phyloP scores from a whole-genome alignment of 2,329 filamentous ascomycete genomes.

The Ceratocystis albifundus region DNA sequence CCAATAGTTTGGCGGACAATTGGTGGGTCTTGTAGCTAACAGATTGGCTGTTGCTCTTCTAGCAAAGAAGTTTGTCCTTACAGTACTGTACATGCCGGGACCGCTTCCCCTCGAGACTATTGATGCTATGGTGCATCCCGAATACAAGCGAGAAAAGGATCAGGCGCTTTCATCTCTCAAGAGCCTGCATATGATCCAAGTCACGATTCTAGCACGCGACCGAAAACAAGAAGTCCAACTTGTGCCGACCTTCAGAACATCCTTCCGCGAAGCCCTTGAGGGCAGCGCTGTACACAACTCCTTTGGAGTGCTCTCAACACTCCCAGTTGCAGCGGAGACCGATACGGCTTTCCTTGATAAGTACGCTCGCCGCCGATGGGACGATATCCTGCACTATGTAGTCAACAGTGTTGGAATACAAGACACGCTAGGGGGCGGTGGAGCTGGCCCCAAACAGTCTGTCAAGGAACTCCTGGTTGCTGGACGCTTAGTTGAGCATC shows the following conservation, averaged over 20 bases:
- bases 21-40: not conserved
- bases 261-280: constrained; percentile 74
- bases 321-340: constrained; percentile 50
- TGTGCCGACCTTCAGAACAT: constrained; percentile 69
- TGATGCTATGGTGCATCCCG: constrained; percentile 71
- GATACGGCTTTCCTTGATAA: constrained; percentile 65
- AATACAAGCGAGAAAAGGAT: constrained; percentile 51
- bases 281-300: constrained; percentile 76
- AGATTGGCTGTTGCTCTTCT: not conserved
- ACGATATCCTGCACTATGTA: constrained; percentile 90
- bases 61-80: constrained; percentile 96
- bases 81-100: constrained; percentile 77
- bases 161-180: constrained; percentile 71
- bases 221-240: constrained; percentile 62
- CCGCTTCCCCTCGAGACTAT: constrained; percentile 71
- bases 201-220: constrained; percentile 48
- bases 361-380: constrained; percentile 83
- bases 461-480: constrained; percentile 75
- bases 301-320: constrained; percentile 73
- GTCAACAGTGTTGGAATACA: constrained; percentile 60
- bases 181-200: constrained; percentile 73
- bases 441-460: constrained; percentile 53
- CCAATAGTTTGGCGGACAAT: not conserved
- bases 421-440: constrained; percentile 34
- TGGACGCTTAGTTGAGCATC: constrained; percentile 64